Conservation (phyloP, 352 stramenopile genomes). For the Phytophthora fragariae region DNA sequence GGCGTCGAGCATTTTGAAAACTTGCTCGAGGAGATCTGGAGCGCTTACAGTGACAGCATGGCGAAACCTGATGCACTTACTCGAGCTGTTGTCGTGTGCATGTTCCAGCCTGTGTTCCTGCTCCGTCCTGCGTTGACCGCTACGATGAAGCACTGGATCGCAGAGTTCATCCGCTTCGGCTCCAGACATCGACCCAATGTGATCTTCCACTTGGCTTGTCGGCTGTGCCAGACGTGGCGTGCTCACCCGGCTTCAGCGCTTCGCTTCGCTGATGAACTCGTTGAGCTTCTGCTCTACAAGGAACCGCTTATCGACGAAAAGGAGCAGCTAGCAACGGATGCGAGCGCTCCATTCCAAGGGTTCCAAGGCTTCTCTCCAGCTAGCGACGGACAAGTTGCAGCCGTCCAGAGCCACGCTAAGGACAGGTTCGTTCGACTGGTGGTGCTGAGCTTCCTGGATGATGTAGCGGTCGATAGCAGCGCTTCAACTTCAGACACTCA, state of each 20-base stretch:
- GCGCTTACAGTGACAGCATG: slow-evolving; percentile 71
- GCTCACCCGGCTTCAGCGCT: slow-evolving; percentile 53
- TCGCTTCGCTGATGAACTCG: slow-evolving; percentile 70
- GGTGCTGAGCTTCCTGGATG: slow-evolving; percentile 72
- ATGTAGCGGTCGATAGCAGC: slow-evolving; percentile 47
- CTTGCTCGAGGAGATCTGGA: slow-evolving; percentile 71
- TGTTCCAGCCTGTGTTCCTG: slow-evolving; percentile 80
- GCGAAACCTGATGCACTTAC: slow-evolving; percentile 77
- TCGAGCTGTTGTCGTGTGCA: slow-evolving; percentile 64
- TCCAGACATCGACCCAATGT: slow-evolving; percentile 74
- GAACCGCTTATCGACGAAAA: slow-evolving; percentile 80
- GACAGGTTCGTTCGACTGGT: slow-evolving; percentile 77
- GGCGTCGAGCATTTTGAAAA: slow-evolving; percentile 41
- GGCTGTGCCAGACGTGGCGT: slow-evolving; percentile 73
- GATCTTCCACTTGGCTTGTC: slow-evolving; percentile 79
- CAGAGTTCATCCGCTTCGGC: slow-evolving; percentile 61
- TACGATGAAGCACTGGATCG: slow-evolving; percentile 70
- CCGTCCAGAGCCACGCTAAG: slow-evolving; percentile 48
- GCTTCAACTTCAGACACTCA: slow-evolving; percentile 20
- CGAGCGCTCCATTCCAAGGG: slow-evolving; percentile 28
- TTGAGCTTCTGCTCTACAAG: slow-evolving; percentile 78
- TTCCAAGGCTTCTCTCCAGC: slow-evolving; percentile 30
- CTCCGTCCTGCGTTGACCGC: slow-evolving; percentile 31
- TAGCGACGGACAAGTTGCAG: slow-evolving; percentile 25
- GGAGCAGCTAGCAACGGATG: slow-evolving; percentile 47